Base-by-base conservation (phyloP, 176 grass and related monocot genomes). In the Zoysia japonica region DNA sequence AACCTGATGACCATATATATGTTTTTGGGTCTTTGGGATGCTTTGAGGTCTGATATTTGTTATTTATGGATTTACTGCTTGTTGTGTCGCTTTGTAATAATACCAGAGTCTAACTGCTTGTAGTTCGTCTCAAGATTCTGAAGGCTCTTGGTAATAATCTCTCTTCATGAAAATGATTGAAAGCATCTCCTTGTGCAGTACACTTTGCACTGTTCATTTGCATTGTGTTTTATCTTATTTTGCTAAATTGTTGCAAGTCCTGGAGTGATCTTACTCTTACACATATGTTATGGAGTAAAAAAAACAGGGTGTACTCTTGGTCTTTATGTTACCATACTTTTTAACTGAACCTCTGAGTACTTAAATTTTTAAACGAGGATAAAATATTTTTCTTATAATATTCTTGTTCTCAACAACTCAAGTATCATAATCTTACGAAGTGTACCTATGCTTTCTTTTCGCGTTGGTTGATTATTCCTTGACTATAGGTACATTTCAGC, bases 401-500 rank as follows among this genome's bases (percentile, higher is more conserved):
- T 74, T 74, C 7, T 66, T 44, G n/a, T 72, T 53, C 36, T n/a
- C 4, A 43, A 11, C 7, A 49, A 52, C 36, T 48, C 47, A 51
- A 76, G 5, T 76, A 55, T 42, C 41, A 41, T 77, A 61, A 77
- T 77, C 49, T 42, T 42, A 87, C 63, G 49, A 44, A 71, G 17
- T 72, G 70, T 28, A 60, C 38, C 50, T 78, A 52, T 64, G 51
- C 13, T 44, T 70, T 51, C 6, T 7, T 82, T 87, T 76, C 19
- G 9, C 9, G 13, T 43, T 81, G 71, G 11, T 54, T 54, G 17
- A 75, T 61, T 15, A 76, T 47, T 77, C 35, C 3, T 61, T 74
- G 16, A 74, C 12, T 83, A 20, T 76, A 97, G 95, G 72, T 97
- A 97, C 87, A 77, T 97, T 78, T 94, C 95, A 80, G 95, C 95